Evolutionary conservation across 257 asterid genomes (phyloP).

Genomic region (Gentiana macrophylla): DNA sequence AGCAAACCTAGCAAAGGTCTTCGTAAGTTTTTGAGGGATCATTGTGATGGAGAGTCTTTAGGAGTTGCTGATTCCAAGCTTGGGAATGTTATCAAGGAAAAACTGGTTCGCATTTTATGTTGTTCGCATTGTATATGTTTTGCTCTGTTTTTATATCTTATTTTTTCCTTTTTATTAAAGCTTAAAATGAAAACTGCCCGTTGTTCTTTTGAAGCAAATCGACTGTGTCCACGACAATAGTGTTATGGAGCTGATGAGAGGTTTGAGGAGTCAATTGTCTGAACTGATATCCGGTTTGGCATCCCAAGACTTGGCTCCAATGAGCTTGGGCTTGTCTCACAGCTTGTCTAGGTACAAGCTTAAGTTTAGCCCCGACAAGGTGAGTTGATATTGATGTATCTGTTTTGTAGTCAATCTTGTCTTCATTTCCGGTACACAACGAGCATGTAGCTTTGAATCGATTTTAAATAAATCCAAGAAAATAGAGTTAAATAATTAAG

Average conservation of each 20-base stretch:
- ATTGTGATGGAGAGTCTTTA: constrained; percentile 54
- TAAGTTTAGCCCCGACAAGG: constrained; percentile 93
- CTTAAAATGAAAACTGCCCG: neutral
- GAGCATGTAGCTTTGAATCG: no score
- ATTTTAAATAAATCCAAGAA: no score
- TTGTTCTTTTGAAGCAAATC: constrained; percentile 43
- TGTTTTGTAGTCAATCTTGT: neutral
- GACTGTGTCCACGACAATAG: constrained; percentile 76
- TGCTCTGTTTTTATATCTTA: neutral
- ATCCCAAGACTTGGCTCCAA: constrained; percentile 80
- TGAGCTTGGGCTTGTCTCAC: constrained; percentile 91
- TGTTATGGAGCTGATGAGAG: constrained; percentile 90
- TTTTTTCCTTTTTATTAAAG: neutral
- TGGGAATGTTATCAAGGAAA: constrained; percentile 74
- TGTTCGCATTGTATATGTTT: neutral
- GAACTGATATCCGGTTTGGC: constrained; percentile 83
- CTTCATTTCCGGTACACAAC: no score
- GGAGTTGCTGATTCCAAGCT: constrained; percentile 86
- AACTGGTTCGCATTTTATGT: constrained; percentile 41
- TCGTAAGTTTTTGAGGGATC: constrained; percentile 62
- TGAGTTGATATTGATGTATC: constrained; percentile 3
- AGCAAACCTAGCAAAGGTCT: constrained; percentile 72
- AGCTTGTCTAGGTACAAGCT: constrained; percentile 77
- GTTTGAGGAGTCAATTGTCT: constrained; percentile 68
- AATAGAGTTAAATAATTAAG: no score